Base-by-base conservation (phyloP, 2,329 filamentous ascomycete genomes). In the Colletotrichum cereale region DNA sequence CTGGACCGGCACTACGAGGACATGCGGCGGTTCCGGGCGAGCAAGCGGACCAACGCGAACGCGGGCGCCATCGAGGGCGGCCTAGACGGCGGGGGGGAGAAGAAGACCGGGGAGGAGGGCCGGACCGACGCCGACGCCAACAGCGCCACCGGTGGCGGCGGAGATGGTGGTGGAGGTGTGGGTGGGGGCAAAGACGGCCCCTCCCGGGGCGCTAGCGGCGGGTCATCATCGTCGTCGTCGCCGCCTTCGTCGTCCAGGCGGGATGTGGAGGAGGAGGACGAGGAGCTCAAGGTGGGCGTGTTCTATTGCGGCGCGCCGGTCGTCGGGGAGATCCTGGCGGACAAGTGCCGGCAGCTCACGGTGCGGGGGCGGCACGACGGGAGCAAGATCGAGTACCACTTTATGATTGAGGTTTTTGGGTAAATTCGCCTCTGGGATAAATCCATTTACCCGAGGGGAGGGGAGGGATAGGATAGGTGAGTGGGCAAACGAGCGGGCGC, bases 371-470 rank as follows among this genome's bases (percentile, higher is more conserved):
- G 86, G 38, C 79, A 83, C n/a, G 86, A 88, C 73, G 85, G 84
- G 21, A 84, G 82, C 60, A 85, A 84, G 75, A 82, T 90, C 40
- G 81, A 87, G 75, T 89, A 89, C 76, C 81, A 86, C 64, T 89
- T 89, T 64, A 86, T 88, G 83, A 87, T 87, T 66, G 87, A 89
- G 74, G 86, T 89, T 0, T 89, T 89, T 79, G 85, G 83, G 3
- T 86, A 34, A 62, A 44, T 7, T 40, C 14, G 3, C 38, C 16
- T 18, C 7, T 40, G 38, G 38, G 40, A 16, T 40, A 21, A 42
- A 42, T 42, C 7, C 2, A 21, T 42, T 40, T n/a, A 44, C 29
- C 26, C 21, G 12, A 1, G 26, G n/a, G 16, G 14, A 26, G n/a
- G 40, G 18, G 14, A 2, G 1, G 6, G n/a, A n/a, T n/a, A n/a